These are phyloP conservation scores for Capsicum baccatum DNA, from an alignment of 257 asterid species.

Conservation along the genomic window DNA sequence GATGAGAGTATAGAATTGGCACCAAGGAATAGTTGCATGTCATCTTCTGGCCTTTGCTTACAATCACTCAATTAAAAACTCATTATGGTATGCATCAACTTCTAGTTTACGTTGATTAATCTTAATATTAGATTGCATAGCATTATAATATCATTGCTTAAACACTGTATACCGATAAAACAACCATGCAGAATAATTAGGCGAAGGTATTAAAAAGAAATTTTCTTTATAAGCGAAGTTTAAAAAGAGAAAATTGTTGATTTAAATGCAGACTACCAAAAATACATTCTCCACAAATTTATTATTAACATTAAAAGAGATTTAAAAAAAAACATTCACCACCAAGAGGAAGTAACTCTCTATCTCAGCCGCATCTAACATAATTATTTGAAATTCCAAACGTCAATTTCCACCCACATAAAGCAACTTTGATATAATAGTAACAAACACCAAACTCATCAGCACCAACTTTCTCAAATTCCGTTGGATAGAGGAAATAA, in stretches of 20 bases:
- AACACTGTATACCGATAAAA: neutral
- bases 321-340: neutral
- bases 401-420: neutral
- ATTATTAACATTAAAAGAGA: slow-evolving; percentile 7
- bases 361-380: neutral
- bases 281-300: neutral
- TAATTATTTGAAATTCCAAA: neutral
- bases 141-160: neutral
- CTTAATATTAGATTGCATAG: neutral
- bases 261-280: neutral
- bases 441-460: neutral
- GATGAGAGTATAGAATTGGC: neutral
- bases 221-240: neutral
- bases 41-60: neutral
- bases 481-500: slow-evolving; percentile 16
- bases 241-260: neutral
- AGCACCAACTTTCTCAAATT: slow-evolving; percentile 1
- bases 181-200: too few species aligned
- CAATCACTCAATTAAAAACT: neutral
- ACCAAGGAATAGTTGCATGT: slow-evolving; percentile 7
- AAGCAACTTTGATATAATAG: neutral
- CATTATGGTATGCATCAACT: neutral
- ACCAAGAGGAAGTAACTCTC: neutral
- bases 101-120: neutral
- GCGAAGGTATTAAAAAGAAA: neutral